Percentiles rank a stretch among this genome's conserved stretches.
Evolutionary conservation across 2,329 filamentous ascomycete genomes (phyloP).

Genomic region (Diaporthe citri): DNA sequence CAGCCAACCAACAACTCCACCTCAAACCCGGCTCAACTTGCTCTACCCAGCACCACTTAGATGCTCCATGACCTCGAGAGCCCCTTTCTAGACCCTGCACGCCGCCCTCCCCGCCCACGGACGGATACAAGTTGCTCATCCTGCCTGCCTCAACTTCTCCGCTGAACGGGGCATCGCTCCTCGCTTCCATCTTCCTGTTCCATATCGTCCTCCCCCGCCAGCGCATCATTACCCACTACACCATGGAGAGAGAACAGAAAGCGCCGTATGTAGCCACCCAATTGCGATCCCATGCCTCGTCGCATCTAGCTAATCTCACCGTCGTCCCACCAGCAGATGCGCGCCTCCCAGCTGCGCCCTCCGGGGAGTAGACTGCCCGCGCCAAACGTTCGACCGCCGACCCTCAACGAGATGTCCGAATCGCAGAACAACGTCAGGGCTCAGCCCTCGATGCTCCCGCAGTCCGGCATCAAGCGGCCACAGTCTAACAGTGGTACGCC

Average conservation of each 20-base stretch:
- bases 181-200: conserved; percentile 40
- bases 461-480: conserved; percentile 62
- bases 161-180: conserved; percentile 41
- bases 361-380: conserved; percentile 42
- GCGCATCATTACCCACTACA: conserved; percentile 44
- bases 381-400: conserved; percentile 43
- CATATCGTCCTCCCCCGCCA: conserved; percentile 39
- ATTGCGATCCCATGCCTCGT: background rate
- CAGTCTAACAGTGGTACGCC: conserved; percentile 47
- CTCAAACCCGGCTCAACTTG: conserved; percentile 25
- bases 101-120: conserved; percentile 1
- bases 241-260: conserved; percentile 52
- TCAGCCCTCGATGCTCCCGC: conserved; percentile 56
- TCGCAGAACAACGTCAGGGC: conserved; percentile 71
- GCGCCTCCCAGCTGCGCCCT: conserved; percentile 44
- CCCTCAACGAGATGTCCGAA: conserved; percentile 67
- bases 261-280: conserved; percentile 47
- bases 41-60: background rate
- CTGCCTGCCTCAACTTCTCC: conserved; percentile 40
- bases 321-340: conserved; percentile 39
- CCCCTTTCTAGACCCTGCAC: conserved; percentile 15
- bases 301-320: conserved; percentile 4
- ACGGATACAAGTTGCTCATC: conserved; percentile 40
- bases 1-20: conserved; percentile 33
- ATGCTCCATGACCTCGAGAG: conserved; percentile 2